Conservation (phyloP, 129 eudicot species). For the Artemisia argyi region DNA sequence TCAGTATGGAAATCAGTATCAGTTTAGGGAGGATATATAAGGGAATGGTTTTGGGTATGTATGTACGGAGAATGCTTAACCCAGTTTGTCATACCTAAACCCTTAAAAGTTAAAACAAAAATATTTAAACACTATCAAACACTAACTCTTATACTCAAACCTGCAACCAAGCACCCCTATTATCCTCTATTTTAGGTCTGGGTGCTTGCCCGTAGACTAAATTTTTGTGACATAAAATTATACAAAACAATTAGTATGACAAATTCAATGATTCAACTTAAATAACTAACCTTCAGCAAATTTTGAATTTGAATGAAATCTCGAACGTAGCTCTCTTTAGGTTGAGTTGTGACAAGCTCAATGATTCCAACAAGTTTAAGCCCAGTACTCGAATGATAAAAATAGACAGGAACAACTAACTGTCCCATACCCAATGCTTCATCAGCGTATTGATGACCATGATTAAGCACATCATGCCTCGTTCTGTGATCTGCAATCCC, state of each 20-base stretch:
- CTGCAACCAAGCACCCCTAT: too few species aligned
- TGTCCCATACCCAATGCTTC: constrained; percentile 4
- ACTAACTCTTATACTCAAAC: too few species aligned
- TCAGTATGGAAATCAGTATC: too few species aligned
- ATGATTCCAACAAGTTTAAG: not conserved
- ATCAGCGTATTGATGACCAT: not conserved
- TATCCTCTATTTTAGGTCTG: too few species aligned
- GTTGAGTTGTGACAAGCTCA: constrained; percentile 1
- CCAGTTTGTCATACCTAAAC: too few species aligned
- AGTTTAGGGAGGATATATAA: too few species aligned
- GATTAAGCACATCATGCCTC: not conserved
- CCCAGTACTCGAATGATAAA: not conserved
- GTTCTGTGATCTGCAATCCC: constrained; percentile 4
- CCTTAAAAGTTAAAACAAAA: too few species aligned
- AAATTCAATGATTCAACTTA: not conserved
- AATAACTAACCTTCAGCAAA: not conserved
- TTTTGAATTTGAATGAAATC: not conserved
- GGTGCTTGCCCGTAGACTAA: too few species aligned
- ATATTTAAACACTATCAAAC: too few species aligned
- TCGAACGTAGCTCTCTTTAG: not conserved
- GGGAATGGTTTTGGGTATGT: too few species aligned
- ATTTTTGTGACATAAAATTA: too few species aligned
- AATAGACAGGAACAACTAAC: constrained; percentile 11
- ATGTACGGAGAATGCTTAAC: too few species aligned
- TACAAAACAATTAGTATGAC: not conserved